Evolutionary conservation across 768 basidiomycete species (phyloP), one percentile per base, ranked within the genome.

Genomic region (Tephrocybe sp.): DNA sequence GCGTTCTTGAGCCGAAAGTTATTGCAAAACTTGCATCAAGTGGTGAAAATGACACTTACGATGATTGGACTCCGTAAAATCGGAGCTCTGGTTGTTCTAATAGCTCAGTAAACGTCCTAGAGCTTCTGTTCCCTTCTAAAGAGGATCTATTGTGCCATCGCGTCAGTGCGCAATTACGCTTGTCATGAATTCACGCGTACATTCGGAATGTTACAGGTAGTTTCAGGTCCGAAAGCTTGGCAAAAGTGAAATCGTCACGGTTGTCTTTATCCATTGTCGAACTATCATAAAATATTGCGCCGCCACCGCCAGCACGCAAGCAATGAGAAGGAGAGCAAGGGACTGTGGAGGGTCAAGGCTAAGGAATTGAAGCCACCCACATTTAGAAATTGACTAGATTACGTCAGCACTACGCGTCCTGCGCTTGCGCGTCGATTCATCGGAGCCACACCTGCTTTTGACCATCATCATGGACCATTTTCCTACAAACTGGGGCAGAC

Each of bases 201-300:
- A 93, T 89, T 63, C 91, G 81, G 62, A 93, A 85, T 9, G 93
- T 93, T 9, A 96, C 82, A 2, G 90, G 91, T 7, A 91, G 68
- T 65, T 91, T 94, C 53, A 97, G 79, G 66, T 95, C 90, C 48
- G 89, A 90, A 17, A 94, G 81, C 65, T 88, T 88, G 5, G 93
- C 94, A 64, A 96, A 97, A 2, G 92, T 93, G 61, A 94, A 92
- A 67, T 97, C 93, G 60, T 93, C 90, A 30, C 88, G 77, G 62
- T 83, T 73, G 61, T 79, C 78, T 56, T 78, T 79, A 61, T 80
- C 78, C 78, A 80, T 79, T 0, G 12, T 51, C 21, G 28, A 5
- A 30, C 5, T 5, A 5, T 30, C 28, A 11, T 5, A 8, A 51
- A 42, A 30, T 30, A 30, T 30, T 5, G 28, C 11, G 28, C 28